These are phyloP conservation scores for Carallia pectinifolia DNA, from an alignment of 345 rosid genomes.

Conservation along the genomic window DNA sequence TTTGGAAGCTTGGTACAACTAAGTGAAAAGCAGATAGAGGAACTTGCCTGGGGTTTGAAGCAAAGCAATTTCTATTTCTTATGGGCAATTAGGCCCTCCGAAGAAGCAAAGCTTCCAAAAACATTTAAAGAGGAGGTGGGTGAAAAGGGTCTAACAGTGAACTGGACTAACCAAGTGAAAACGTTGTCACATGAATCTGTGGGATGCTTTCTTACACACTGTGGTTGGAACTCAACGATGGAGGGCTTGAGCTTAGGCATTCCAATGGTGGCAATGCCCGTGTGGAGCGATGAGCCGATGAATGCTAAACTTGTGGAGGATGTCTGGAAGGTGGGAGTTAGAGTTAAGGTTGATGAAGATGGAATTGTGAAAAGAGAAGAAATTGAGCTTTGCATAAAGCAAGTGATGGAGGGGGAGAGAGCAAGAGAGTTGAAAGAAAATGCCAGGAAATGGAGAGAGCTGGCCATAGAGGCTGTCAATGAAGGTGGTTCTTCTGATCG, in stretches of 20 bases:
- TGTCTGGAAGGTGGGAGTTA: slow-evolving; percentile 27
- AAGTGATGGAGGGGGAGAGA: slow-evolving; percentile 23
- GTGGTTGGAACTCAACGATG: slow-evolving; percentile 32
- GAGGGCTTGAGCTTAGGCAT: slow-evolving; percentile 32
- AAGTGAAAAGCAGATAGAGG: slow-evolving; percentile 45
- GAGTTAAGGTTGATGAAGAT: slow-evolving; percentile 21
- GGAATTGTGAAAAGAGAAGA: slow-evolving; percentile 24
- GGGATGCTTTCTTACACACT: slow-evolving; percentile 23
- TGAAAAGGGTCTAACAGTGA: not conserved
- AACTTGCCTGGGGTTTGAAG: slow-evolving; percentile 45
- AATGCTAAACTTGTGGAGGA: slow-evolving; percentile 26
- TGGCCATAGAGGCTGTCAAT: slow-evolving; percentile 20
- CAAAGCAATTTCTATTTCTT: slow-evolving; percentile 34
- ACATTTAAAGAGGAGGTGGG: slow-evolving; percentile 16
- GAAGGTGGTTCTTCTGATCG: slow-evolving; percentile 22
- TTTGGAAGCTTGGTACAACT: slow-evolving; percentile 62
- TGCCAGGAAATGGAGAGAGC: slow-evolving; percentile 19
- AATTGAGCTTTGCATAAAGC: slow-evolving; percentile 13
- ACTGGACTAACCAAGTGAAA: slow-evolving; percentile 23
- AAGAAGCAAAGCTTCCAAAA: slow-evolving; percentile 45
- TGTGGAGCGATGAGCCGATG: slow-evolving; percentile 28
- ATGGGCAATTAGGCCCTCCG: slow-evolving; percentile 55
- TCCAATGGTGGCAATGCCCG: slow-evolving; percentile 29
- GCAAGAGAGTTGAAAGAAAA: slow-evolving; percentile 12
- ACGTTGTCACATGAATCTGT: slow-evolving; percentile 10